phyloP scores from a whole-genome alignment of 202 grass and related monocot genomes.

The Saccharum hybrid region DNA sequence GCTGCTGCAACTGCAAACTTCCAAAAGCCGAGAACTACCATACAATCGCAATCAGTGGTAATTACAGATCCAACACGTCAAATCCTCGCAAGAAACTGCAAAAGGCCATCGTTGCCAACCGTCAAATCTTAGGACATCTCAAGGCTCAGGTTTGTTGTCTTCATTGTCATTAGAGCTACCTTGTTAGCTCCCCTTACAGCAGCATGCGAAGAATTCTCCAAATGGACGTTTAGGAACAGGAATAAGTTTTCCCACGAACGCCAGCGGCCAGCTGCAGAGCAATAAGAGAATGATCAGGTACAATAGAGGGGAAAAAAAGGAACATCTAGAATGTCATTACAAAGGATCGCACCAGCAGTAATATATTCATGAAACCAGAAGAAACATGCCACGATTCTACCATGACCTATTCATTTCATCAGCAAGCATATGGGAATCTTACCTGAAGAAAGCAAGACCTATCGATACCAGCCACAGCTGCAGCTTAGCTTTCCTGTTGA shows the following conservation, averaged over 20 bases:
- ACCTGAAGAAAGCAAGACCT: slow-evolving; percentile 75
- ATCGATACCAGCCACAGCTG: slow-evolving; percentile 88
- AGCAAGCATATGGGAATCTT: slow-evolving; percentile 1
- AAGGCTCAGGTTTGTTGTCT: neutral
- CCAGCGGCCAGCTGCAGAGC: slow-evolving; percentile 75
- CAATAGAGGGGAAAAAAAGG: neutral
- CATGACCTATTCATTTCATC: neutral
- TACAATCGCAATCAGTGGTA: slow-evolving; percentile 35
- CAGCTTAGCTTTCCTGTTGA: slow-evolving; percentile 75
- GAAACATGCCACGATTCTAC: neutral
- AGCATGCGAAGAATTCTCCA: slow-evolving; percentile 52
- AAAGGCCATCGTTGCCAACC: neutral
- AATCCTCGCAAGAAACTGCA: slow-evolving; percentile 9
- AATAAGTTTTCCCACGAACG: slow-evolving; percentile 78
- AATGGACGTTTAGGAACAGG: slow-evolving; percentile 67
- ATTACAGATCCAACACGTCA: slow-evolving; percentile 40
- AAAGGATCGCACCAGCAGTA: neutral
- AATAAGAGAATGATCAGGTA: slow-evolving; percentile 24
- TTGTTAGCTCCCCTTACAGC: slow-evolving; percentile 45
- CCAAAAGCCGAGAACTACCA: neutral
- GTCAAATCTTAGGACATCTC: slow-evolving; percentile 14
- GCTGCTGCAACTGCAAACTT: neutral
- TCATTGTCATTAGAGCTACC: slow-evolving; percentile 11
- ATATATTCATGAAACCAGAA: neutral
- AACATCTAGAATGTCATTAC: neutral